Percentiles rank a stretch among this genome's conserved stretches.
phyloP scores from a whole-genome alignment of 495 filamentous ascomycete genomes.

The Lineolata rhizophorae region DNA sequence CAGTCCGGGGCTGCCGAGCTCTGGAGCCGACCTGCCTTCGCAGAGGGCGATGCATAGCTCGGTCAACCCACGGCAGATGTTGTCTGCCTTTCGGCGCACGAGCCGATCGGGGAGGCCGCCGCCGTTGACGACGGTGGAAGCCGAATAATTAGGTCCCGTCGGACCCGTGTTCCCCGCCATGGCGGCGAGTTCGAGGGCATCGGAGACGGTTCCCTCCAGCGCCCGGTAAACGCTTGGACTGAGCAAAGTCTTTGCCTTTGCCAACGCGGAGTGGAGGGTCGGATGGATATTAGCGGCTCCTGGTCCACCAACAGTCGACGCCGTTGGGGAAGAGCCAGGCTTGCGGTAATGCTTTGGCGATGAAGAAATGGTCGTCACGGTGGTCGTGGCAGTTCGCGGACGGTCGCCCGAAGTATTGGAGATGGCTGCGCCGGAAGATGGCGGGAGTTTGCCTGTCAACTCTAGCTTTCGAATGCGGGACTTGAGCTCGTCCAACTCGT shows the following conservation, averaged over 20 bases:
- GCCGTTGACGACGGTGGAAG: slow-evolving; percentile 36
- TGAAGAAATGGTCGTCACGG: slow-evolving; percentile 75
- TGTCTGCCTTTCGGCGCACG: slow-evolving; percentile 74
- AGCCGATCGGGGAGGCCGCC: slow-evolving; percentile 51
- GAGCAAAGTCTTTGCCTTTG: slow-evolving; percentile 47
- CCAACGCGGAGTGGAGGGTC: slow-evolving; percentile 55
- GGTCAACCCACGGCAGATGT: slow-evolving; percentile 76
- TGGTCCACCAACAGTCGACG: slow-evolving; percentile 11
- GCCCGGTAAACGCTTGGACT: slow-evolving; percentile 50
- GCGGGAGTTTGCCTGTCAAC: slow-evolving; percentile 63
- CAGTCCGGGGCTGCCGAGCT: neutral
- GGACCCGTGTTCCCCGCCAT: slow-evolving; percentile 33
- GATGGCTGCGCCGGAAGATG: slow-evolving; percentile 38
- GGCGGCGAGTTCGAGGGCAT: slow-evolving; percentile 53
- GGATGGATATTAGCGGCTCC: slow-evolving; percentile 38
- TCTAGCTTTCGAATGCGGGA: slow-evolving; percentile 86
- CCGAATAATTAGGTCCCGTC: slow-evolving; percentile 37
- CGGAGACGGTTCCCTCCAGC: slow-evolving; percentile 62
- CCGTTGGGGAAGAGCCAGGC: slow-evolving; percentile 21
- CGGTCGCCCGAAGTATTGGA: slow-evolving; percentile 56
- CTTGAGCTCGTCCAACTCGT: slow-evolving; percentile 90
- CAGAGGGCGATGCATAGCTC: slow-evolving; percentile 78
- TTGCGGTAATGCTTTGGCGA: slow-evolving; percentile 51
- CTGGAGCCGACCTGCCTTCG: slow-evolving; percentile 25
- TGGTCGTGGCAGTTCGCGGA: slow-evolving; percentile 77